phyloP scores from a whole-genome alignment of 208 protist genomes.

The Crithidia fasciculata region DNA sequence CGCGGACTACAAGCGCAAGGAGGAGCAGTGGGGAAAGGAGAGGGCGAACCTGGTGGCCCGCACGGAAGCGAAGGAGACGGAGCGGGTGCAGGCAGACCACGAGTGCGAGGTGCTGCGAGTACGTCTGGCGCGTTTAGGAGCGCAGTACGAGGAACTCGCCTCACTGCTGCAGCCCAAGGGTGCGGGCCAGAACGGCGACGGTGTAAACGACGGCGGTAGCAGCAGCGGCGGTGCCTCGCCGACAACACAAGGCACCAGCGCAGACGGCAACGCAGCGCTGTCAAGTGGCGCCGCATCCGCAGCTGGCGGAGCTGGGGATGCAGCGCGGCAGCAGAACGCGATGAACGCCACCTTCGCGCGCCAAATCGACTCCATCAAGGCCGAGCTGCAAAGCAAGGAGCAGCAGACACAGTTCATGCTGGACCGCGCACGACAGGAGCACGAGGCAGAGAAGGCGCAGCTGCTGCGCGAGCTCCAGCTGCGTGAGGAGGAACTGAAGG shows the following conservation, averaged over 20 bases:
- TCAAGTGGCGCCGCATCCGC: neutral
- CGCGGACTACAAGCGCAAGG: slow-evolving; percentile 22
- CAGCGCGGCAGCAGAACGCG: slow-evolving; percentile 17
- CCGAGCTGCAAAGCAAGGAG: slow-evolving; percentile 46
- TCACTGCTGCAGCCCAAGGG: slow-evolving; percentile 24
- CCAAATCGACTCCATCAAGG: slow-evolving; percentile 43
- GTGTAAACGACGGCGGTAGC: neutral
- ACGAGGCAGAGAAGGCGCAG: slow-evolving; percentile 49
- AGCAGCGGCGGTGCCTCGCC: neutral
- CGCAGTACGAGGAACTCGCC: slow-evolving; percentile 37
- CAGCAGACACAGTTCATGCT: slow-evolving; percentile 33
- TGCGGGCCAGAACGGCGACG: neutral
- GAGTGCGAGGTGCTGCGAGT: slow-evolving; percentile 28
- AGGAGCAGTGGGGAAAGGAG: slow-evolving; percentile 38
- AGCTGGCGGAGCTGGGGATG: neutral
- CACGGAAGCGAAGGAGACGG: slow-evolving; percentile 39
- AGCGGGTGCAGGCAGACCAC: slow-evolving; percentile 31
- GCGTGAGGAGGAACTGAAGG: slow-evolving; percentile 63
- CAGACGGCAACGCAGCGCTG: neutral
- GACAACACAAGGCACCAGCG: neutral
- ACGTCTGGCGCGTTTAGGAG: slow-evolving; percentile 18
- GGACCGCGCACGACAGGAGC: slow-evolving; percentile 33
- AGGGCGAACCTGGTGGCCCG: slow-evolving; percentile 29
- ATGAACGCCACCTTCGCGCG: slow-evolving; percentile 22
- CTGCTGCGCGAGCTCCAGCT: slow-evolving; percentile 63